Evolutionary conservation across 139 green algal species (phyloP).

Genomic region (Desmodesmus armatus): DNA sequence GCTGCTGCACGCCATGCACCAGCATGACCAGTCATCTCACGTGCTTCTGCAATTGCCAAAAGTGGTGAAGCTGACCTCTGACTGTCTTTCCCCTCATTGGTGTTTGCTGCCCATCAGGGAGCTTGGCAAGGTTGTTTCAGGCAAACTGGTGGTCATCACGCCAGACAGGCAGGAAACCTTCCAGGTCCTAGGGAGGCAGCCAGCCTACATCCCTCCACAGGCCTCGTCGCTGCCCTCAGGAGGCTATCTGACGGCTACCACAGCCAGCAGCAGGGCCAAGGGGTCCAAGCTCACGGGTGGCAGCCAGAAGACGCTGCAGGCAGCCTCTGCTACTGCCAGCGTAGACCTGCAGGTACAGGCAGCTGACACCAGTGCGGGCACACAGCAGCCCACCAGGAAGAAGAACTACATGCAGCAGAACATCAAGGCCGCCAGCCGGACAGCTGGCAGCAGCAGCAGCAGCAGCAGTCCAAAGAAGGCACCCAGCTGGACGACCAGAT

Average conservation of each 20-base stretch:
- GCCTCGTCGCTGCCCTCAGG: neutral
- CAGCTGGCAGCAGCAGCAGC: neutral
- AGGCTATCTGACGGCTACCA: conserved; percentile 8
- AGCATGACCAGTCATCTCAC: no score
- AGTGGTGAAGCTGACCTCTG: no score
- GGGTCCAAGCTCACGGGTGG: neutral
- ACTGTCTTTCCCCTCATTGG: neutral
- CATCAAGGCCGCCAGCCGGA: conserved; percentile 18
- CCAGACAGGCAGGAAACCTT: conserved; percentile 53
- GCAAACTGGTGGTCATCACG: conserved; percentile 53
- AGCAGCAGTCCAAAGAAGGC: neutral
- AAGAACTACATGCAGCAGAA: conserved; percentile 18
- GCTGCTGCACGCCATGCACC: no score
- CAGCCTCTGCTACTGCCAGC: neutral
- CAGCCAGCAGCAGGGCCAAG: conserved; percentile 19
- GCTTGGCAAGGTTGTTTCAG: conserved; percentile 46
- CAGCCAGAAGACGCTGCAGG: neutral
- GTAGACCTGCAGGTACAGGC: neutral
- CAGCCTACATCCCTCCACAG: conserved; percentile 53
- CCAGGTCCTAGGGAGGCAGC: conserved; percentile 50
- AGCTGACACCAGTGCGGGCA: neutral
- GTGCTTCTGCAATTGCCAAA: no score
- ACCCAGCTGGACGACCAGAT: no score
- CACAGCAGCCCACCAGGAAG: neutral
- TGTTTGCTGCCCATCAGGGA: conserved; percentile 43